Base-by-base conservation (phyloP, 192 early-diverging fungal genomes). In the Umbelopsis ramanniana region DNA sequence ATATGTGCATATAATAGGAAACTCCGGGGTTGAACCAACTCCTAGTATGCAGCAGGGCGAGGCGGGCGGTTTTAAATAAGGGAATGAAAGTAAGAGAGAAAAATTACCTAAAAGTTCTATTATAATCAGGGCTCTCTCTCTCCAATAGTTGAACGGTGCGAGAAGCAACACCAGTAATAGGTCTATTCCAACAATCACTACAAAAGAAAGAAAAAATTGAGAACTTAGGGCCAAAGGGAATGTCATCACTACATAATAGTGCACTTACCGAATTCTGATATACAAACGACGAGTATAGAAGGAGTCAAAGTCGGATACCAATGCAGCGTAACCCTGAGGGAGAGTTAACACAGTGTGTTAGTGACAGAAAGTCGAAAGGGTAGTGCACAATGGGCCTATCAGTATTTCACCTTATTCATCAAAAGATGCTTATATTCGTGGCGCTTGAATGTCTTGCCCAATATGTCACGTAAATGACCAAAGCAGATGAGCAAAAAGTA, bases 231-330 rank as follows among this genome's bases (percentile, higher is more conserved):
- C 10, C 40, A 43, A 47, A 21, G 48, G 24, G 67, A 26, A 33
- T 37, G 33, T 47, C 23, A 68, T 43, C 15, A 23, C 43, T 45
- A 53, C 14, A 43, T 7, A 35, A 1, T 43, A 14, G 33, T 43
- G 35, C 26, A 9, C 50, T 46, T 81, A 81, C 79, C 79, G 72
- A 78, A 95, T 96, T 52, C 95, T 89, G 6, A 82, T 71, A 77
- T 96, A 96, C 55, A 96, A 82, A 24, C 92, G 89, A 23, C 95
- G 91, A 72, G 88, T 88, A 84, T 94, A 95, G 80, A 96, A 91
- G 72, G 92, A 94, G 81, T 96, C 94, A 84, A 96, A 96, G 72
- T 95, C 95, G 33, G 92, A 93, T 67, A 92, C 93, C 72, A 96
- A 79, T 35, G 94, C 91, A 52, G 95, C 94, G 72, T 88, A 93